Evolutionary conservation across 495 filamentous ascomycete genomes (phyloP).

Genomic region (Xylaria longipes): DNA sequence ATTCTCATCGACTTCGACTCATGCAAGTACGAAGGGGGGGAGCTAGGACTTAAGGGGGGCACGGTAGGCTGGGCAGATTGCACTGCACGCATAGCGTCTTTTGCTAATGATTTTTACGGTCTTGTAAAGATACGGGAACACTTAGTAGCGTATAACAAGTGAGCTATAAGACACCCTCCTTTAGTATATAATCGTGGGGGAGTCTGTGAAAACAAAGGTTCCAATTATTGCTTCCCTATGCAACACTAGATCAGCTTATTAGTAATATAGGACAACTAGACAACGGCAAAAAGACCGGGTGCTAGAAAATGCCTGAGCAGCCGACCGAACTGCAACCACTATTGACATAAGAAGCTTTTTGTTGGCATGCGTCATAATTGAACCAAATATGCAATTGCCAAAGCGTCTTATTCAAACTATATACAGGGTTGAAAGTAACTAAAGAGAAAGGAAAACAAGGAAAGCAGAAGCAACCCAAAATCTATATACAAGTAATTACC

Average conservation of each 20-base stretch:
- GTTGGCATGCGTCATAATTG: not conserved
- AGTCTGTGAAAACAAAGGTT: too few species aligned
- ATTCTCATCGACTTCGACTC: constrained; percentile 47
- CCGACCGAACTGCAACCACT: too few species aligned
- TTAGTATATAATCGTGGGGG: too few species aligned
- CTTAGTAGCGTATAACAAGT: not conserved
- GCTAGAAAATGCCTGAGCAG: too few species aligned
- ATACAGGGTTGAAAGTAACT: not conserved
- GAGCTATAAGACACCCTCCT: too few species aligned
- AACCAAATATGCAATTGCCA: not conserved
- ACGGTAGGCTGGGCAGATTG: constrained; percentile 35
- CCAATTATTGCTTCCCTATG: too few species aligned
- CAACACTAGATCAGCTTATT: too few species aligned
- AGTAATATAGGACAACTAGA: too few species aligned
- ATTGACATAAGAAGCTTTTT: too few species aligned
- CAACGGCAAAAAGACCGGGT: too few species aligned
- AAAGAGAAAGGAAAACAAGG: not conserved
- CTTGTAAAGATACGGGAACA: not conserved
- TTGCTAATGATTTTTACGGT: not conserved
- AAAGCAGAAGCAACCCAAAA: not conserved
- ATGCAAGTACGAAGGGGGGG: constrained; percentile 33
- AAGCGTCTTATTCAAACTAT: not conserved
- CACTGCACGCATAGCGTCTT: too few species aligned
- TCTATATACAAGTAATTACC: not conserved
- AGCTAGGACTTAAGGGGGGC: constrained; percentile 36